Conservation (phyloP, 1,139 yeast genomes). For the Protomyces pachydermus region DNA sequence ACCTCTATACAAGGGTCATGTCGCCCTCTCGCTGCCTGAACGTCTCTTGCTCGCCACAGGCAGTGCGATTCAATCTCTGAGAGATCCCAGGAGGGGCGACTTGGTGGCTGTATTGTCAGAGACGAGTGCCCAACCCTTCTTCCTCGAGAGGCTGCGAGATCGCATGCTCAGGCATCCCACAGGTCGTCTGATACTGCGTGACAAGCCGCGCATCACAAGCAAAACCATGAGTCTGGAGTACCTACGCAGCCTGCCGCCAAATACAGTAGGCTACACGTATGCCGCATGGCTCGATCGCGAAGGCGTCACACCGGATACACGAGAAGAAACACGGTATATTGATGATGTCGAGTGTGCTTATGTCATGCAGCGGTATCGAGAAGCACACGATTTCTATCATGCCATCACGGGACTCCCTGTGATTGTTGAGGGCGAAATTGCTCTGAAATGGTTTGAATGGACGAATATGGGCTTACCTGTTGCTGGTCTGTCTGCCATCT, state of each 20-base stretch:
- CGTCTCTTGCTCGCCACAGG: slow-evolving; percentile 60
- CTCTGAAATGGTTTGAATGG: slow-evolving; percentile 75
- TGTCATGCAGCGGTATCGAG: slow-evolving; percentile 86
- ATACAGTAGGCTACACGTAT: slow-evolving; percentile 73
- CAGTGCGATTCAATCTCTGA: slow-evolving; percentile 75
- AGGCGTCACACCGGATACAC: slow-evolving; percentile 88
- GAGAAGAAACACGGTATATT: slow-evolving; percentile 75
- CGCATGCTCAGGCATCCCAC: slow-evolving; percentile 69
- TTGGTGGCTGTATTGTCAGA: slow-evolving; percentile 93
- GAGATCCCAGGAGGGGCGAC: slow-evolving; percentile 61
- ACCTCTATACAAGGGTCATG: slow-evolving; percentile 62
- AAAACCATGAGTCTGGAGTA: slow-evolving; percentile 60
- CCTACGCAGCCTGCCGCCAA: slow-evolving; percentile 58
- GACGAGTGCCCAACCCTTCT: slow-evolving; percentile 70
- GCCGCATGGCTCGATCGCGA: slow-evolving; percentile 78
- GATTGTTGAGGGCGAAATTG: slow-evolving; percentile 89
- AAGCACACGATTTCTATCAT: slow-evolving; percentile 95
- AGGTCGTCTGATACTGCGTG: slow-evolving; percentile 73
- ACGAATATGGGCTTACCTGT: slow-evolving; percentile 91
- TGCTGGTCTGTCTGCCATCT: slow-evolving; percentile 86
- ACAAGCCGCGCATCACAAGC: slow-evolving; percentile 78
- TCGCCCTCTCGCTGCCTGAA: slow-evolving; percentile 65
- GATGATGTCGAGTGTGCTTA: slow-evolving; percentile 89
- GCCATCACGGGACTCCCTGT: slow-evolving; percentile 87
- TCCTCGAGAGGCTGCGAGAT: slow-evolving; percentile 57